A percentile compares a stretch with the other conserved stretches of the same genome.
phyloP scores from a whole-genome alignment of 2,329 filamentous ascomycete genomes.

The Penicillium sp. region DNA sequence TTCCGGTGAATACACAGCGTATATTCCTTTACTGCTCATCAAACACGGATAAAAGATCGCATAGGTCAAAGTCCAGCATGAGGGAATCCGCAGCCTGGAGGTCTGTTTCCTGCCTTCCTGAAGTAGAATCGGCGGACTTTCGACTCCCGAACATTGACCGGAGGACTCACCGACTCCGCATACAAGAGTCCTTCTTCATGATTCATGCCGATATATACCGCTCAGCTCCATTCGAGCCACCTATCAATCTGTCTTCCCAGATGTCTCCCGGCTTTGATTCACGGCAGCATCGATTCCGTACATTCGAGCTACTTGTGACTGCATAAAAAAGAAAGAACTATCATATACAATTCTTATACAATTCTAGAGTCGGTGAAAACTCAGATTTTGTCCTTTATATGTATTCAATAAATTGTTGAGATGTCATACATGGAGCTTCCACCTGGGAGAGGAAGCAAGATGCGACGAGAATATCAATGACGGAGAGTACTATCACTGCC shows the following conservation, averaged over 20 bases:
- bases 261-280: conserved; percentile 37
- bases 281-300: conserved; percentile 67
- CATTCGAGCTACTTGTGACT: background rate
- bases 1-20: background rate
- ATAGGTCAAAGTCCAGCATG: background rate
- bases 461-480: no score
- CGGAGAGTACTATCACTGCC: no score
- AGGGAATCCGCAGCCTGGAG: background rate
- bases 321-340: no score
- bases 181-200: conserved; percentile 7
- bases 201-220: conserved; percentile 1
- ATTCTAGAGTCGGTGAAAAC: no score
- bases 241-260: conserved; percentile 4
- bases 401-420: no score
- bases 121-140: background rate
- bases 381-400: no score
- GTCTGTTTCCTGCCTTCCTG: background rate
- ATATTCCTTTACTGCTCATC: background rate
- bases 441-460: no score
- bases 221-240: conserved; percentile 3
- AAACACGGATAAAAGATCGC: background rate
- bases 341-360: no score
- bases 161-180: background rate
- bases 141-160: background rate
- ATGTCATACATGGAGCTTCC: no score